These are phyloP conservation scores for Dovyalis caffra DNA, from an alignment of 345 rosid genomes.

Conservation along the genomic window DNA sequence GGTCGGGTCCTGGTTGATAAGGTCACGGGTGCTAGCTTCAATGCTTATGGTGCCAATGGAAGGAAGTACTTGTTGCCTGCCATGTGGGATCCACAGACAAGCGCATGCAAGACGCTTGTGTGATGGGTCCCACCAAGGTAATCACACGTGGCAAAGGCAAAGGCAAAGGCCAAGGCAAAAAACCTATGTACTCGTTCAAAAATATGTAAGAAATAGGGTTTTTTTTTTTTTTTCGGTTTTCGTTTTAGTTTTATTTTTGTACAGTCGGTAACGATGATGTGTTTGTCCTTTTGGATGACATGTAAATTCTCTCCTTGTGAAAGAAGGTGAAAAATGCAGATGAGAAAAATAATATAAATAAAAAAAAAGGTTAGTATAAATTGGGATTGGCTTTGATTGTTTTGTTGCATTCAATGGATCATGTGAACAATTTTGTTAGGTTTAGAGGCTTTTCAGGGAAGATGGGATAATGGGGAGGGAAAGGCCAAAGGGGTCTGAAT, in stretches of 20 bases:
- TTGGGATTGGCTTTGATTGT: background rate
- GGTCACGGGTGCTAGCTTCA: conserved; percentile 71
- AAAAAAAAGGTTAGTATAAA: background rate
- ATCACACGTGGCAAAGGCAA: background rate
- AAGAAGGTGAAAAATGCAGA: background rate
- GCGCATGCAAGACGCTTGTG: conserved; percentile 40
- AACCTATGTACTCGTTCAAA: background rate
- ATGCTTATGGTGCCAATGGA: conserved; percentile 62
- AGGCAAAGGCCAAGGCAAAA: background rate
- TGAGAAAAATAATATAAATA: background rate
- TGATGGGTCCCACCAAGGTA: background rate
- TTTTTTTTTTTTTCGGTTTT: background rate
- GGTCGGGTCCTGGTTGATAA: conserved; percentile 65
- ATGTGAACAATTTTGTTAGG: no score
- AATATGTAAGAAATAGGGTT: background rate
- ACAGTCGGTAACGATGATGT: conserved; percentile 21
- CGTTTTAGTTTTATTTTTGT: background rate
- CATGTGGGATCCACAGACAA: conserved; percentile 81
- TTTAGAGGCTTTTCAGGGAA: background rate
- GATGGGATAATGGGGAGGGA: background rate
- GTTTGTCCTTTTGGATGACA: conserved; percentile 2
- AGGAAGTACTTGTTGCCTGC: conserved; percentile 83
- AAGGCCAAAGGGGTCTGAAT: background rate
- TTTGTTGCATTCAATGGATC: background rate
- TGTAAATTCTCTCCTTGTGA: background rate